These are phyloP conservation scores for Phytophthora chlamydospora DNA, from an alignment of 352 stramenopile genomes.

Conservation along the genomic window DNA sequence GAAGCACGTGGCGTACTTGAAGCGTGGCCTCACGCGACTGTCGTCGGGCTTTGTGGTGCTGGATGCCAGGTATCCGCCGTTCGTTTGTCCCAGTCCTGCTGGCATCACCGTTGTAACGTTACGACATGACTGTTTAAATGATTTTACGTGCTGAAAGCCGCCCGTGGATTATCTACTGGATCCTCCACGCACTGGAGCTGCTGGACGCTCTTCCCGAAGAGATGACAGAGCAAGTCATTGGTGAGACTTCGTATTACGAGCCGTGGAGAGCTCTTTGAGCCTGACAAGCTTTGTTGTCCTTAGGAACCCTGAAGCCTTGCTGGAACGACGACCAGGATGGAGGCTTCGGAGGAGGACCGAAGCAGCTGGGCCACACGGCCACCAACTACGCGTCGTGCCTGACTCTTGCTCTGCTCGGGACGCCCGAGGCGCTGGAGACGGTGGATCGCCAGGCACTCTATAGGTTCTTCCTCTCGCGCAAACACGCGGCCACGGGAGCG, in stretches of 20 bases:
- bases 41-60: constrained; percentile 88
- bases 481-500: constrained; percentile 78
- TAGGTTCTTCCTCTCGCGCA: constrained; percentile 90
- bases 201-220: constrained; percentile 79
- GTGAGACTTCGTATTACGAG: constrained; percentile 23
- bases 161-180: constrained; percentile 99
- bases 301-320: constrained; percentile 61
- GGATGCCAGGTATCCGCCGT: constrained; percentile 78
- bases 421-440: constrained; percentile 69
- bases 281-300: neutral
- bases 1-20: constrained; percentile 86
- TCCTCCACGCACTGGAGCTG: constrained; percentile 95
- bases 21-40: constrained; percentile 69
- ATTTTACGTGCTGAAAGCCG: constrained; percentile 58
- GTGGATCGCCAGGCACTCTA: constrained; percentile 89
- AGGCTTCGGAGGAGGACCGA: constrained; percentile 95
- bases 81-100: neutral
- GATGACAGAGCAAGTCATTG: constrained; percentile 43
- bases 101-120: neutral
- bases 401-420: constrained; percentile 92
- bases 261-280: neutral
- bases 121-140: constrained; percentile 11
- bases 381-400: constrained; percentile 97
- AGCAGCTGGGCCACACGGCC: constrained; percentile 85
- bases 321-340: constrained; percentile 67